Evolutionary conservation across 2,329 filamentous ascomycete species (phyloP), one percentile per base, ranked within the genome.

Genomic region (Leptographium wingfieldii): DNA sequence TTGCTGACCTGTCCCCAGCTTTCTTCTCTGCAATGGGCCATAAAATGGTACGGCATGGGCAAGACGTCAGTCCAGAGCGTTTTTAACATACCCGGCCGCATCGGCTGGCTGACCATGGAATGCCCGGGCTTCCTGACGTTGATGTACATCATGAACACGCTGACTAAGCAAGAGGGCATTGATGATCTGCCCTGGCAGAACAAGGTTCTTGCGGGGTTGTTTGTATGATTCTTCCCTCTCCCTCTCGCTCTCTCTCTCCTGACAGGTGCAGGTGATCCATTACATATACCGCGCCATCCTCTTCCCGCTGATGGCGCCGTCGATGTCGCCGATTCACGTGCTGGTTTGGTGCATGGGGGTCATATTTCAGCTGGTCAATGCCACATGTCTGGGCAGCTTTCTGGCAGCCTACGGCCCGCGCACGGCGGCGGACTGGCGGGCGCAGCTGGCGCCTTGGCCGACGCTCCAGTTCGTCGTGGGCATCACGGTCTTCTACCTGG

Each of bases 51-150:
- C 71, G 89, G 89, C 57, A 90, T 92, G 77, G 94, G 94, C 71
- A 97, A 97, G 74, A 96, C 92, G 3, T 95, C 90, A 3, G 80
- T 84, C 22, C 69, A 78, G 3, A 91, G 87, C 67, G 75, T 75
- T 14, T 77, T 94, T 70, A 99, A 99, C 73, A 73, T 97, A n/a
- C 89, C 92, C 1, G 94, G 94, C 63, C 89, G 88, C 67, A 76
- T 90, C 64, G 91, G 84, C 61, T 99, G 94, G 94, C 80, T 88
- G 60, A 81, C 85, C 2, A 96, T 96, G 90, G 94, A 99, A 72
- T 76, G 81, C 16, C 85, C 88, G 0, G 90, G 90, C 19, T 86
- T 91, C 68, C 68, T 90, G 40, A 87, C 85, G 14, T 74, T 96
- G 61, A 72, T 94, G 59, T 96, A 96, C 74, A 83, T 87, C 66